Percentiles rank a stretch among this genome's conserved stretches.
These are phyloP conservation scores for Hypoxylon lienhwacheense DNA, from an alignment of 495 filamentous ascomycete species.

Conservation along the genomic window DNA sequence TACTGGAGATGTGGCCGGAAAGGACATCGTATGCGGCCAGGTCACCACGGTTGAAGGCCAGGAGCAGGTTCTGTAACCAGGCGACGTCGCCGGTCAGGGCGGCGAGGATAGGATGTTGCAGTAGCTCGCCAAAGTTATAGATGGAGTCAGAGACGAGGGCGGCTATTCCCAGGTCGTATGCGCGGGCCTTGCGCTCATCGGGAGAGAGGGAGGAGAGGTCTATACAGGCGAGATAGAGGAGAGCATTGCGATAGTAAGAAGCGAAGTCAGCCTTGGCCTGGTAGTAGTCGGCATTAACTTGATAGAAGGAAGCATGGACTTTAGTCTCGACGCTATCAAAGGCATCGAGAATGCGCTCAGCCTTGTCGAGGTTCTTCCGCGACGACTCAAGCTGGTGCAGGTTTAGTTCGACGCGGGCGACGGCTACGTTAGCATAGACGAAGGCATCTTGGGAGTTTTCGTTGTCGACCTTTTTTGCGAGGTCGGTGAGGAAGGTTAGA, in stretches of 20 bases:
- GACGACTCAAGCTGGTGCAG: slow-evolving; percentile 74
- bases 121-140: slow-evolving; percentile 99
- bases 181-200: slow-evolving; percentile 73
- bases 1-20: slow-evolving; percentile 72
- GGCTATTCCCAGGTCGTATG: slow-evolving; percentile 90
- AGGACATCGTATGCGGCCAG: slow-evolving; percentile 82
- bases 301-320: slow-evolving; percentile 96
- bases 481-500: slow-evolving; percentile 78
- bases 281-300: slow-evolving; percentile 92
- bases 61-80: slow-evolving; percentile 92
- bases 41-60: slow-evolving; percentile 96
- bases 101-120: slow-evolving; percentile 94
- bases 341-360: slow-evolving; percentile 81
- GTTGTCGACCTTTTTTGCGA: slow-evolving; percentile 87
- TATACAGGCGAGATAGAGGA: slow-evolving; percentile 97
- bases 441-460: slow-evolving; percentile 93
- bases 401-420: slow-evolving; percentile 84
- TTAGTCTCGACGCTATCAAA: slow-evolving; percentile 96
- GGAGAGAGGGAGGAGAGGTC: slow-evolving; percentile 71
- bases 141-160: slow-evolving; percentile 91
- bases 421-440: slow-evolving; percentile 87
- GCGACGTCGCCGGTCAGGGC: slow-evolving; percentile 64
- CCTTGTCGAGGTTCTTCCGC: slow-evolving; percentile 80
- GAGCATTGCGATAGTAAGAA: slow-evolving; percentile 93
- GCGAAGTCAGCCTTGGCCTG: slow-evolving; percentile 91